Base-by-base conservation (phyloP, 2,329 filamentous ascomycete species). In the Chaetomiaceae sp. region DNA sequence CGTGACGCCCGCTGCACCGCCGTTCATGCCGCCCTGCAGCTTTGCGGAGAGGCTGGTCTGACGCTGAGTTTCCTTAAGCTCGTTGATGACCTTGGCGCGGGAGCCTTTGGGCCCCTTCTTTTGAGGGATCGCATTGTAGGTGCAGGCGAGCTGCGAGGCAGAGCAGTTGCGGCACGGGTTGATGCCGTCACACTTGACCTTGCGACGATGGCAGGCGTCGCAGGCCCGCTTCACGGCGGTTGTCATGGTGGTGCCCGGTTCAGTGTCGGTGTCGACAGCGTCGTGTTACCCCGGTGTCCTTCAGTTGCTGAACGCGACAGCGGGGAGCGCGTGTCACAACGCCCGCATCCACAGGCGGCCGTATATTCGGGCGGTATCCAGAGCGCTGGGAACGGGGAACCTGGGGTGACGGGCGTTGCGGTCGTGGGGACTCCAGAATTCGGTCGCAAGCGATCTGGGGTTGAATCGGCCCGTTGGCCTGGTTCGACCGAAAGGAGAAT, bases 91-190 rank as follows among this genome's bases (percentile, higher is more conserved):
- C 64, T 86, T 88, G 41, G 84, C 84, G 50, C 83, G 72, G 26
- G 81, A 84, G 54, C 84, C 83, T 65, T 86, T 86, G 35, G 83
- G 84, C 1, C 84, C 84, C 63, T 87, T 87, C 68, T 86, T 87
- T 67, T 85, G 83, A 2, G 83, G 83, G 29, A 86, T 79, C 27
- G 82, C 80, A 67, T 85, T 82, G 72, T 86, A 88, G 24, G 83
- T 86, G 70, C 84, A 88, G 11, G 75, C 71, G 15, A 87, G 71
- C 58, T 80, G 75, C 6, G 83, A 80, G 7, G 81, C 77, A 11
- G 74, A 72, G 65, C 84, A 88, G 65, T 86, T 86, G 50, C 78
- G 75, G 65, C 84, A 88, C 17, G 84, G 83, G 58, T 81, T 81
- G 60, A 79, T 70, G 48, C 82, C 81, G 60, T 86, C 81, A 61